Base-by-base conservation (phyloP, 805 yeast species). In the Yamadazyma phyllophila region DNA sequence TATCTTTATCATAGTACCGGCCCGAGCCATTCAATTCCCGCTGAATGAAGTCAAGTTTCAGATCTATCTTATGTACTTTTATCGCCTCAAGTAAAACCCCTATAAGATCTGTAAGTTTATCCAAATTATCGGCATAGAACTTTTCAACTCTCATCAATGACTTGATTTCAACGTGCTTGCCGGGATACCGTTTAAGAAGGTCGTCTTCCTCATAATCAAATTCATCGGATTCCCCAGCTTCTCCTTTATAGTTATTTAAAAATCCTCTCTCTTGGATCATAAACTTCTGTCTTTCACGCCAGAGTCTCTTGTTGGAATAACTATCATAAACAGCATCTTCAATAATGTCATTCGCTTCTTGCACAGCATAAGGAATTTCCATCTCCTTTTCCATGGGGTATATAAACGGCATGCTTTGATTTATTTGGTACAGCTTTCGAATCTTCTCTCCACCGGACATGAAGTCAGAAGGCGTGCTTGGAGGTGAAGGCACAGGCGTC, bases 401-500 rank as follows among this genome's bases (percentile, higher is more conserved):
- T 2, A 85, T 66, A 44, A 83, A 75, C 1, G 94, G 92, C 64
- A 77, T 80, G 2, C 80, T 74, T 59, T 80, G 81, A 58, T 83
- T 82, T 0, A 86, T 76, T 61, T 84, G 90, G 50, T 77, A 82
- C 41, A 78, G 72, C 48, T 79, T 73, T 48, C 83, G 66, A 7
- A 75, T 67, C 53, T 74, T 80, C 39, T 67, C 75, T 7, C 77
- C 77, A 1, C 77, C 77, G 9, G 71, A 51, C 75, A 71, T 69
- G 42, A 66, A 71, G 32, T 71, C 76, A 7, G 75, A 67, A 1
- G 74, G 70, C 6, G 67, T 62, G 10, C 62, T 50, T 1, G 86
- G 83, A 0, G 96, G 96, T 0, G 96, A 87, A 2, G 96, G 94
- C 1, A 85, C 86, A 0, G 96, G 96, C 0, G 96, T 88, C 0